These are phyloP conservation scores for Clonostachys rosea DNA, from an alignment of 2,329 filamentous ascomycete species.

Conservation along the genomic window DNA sequence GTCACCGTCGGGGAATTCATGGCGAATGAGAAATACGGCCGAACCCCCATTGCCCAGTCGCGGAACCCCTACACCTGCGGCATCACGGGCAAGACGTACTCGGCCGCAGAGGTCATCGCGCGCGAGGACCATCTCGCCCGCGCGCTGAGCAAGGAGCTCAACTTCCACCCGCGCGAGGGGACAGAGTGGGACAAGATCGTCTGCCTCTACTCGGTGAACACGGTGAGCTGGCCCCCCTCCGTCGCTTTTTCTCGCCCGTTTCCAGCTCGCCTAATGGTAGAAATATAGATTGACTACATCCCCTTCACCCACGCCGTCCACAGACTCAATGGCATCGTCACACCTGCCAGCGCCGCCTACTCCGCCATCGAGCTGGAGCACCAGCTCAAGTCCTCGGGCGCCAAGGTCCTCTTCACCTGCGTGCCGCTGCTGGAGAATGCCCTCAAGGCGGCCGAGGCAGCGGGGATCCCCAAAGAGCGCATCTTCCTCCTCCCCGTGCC, in stretches of 20 bases:
- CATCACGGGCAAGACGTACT: slow-evolving; percentile 64
- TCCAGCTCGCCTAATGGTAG: background rate
- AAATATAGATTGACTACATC: slow-evolving; percentile 65
- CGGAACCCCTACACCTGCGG: slow-evolving; percentile 74
- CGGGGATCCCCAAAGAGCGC: slow-evolving; percentile 56
- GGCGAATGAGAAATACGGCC: slow-evolving; percentile 66
- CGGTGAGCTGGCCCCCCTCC: slow-evolving; percentile 41
- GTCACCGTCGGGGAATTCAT: slow-evolving; percentile 76
- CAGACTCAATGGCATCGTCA: slow-evolving; percentile 67
- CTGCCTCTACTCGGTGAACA: slow-evolving; percentile 75
- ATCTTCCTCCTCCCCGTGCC: slow-evolving; percentile 69
- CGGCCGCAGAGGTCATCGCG: slow-evolving; percentile 56
- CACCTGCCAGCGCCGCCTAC: slow-evolving; percentile 73
- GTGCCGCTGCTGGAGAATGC: slow-evolving; percentile 60
- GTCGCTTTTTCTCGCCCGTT: background rate
- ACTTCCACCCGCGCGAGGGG: slow-evolving; percentile 64
- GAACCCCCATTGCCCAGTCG: slow-evolving; percentile 57
- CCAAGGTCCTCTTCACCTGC: slow-evolving; percentile 70
- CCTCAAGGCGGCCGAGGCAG: slow-evolving; percentile 58
- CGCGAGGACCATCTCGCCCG: slow-evolving; percentile 65
- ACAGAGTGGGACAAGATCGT: slow-evolving; percentile 80
- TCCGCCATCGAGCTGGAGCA: slow-evolving; percentile 65
- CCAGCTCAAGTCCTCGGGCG: slow-evolving; percentile 65
- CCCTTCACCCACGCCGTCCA: slow-evolving; percentile 71
- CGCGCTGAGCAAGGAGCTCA: slow-evolving; percentile 65